Conservation (phyloP, 176 grass and related monocot species). For the Paspalum notatum region DNA sequence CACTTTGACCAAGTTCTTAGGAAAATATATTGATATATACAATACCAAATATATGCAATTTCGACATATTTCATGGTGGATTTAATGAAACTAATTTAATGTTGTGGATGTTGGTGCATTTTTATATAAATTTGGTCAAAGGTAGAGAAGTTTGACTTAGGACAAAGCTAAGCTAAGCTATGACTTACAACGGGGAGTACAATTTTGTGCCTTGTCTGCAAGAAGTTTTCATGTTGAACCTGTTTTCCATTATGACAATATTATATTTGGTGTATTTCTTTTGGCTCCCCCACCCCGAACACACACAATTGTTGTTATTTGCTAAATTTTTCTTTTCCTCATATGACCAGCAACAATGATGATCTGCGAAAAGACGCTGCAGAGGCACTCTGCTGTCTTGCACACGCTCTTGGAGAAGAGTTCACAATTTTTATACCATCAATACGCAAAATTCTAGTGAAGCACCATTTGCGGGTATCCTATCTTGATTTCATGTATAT, state of each 20-base stretch:
- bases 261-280: slow-evolving; percentile 1
- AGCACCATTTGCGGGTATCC: slow-evolving; percentile 85
- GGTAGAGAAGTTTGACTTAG: too few relatives aligned
- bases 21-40: too few relatives aligned
- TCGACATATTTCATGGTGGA: too few relatives aligned
- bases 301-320: background rate
- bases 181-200: background rate
- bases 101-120: too few relatives aligned
- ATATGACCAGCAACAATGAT: slow-evolving; percentile 76
- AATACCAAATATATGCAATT: too few relatives aligned
- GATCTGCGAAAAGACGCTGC: slow-evolving; percentile 90
- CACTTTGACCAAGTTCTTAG: too few relatives aligned
- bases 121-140: too few relatives aligned
- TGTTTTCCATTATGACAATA: background rate
- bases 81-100: too few relatives aligned
- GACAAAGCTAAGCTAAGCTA: too few relatives aligned
- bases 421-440: slow-evolving; percentile 89
- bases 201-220: background rate
- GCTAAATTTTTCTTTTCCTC: slow-evolving; percentile 28
- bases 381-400: slow-evolving; percentile 92
- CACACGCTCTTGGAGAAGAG: slow-evolving; percentile 91
- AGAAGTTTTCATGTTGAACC: slow-evolving; percentile 4
- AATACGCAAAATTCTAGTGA: slow-evolving; percentile 86
- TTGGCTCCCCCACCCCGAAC: rapidly evolving
- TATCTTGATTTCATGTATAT: slow-evolving; percentile 30